These are phyloP conservation scores for Alternaria tenuissima DNA, from an alignment of 2,329 filamentous ascomycete genomes.

Conservation along the genomic window DNA sequence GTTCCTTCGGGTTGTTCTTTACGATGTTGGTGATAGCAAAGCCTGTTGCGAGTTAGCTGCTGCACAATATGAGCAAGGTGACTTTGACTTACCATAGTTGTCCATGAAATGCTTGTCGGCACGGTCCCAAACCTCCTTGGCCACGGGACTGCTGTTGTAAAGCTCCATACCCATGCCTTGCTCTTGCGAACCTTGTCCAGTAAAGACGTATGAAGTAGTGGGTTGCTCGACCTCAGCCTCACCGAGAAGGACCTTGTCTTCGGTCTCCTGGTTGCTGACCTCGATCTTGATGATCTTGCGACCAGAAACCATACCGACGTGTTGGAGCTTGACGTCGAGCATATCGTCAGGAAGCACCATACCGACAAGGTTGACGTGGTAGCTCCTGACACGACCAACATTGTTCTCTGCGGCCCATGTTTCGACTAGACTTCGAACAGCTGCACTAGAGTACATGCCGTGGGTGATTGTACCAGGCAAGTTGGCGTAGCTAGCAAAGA, in stretches of 20 bases:
- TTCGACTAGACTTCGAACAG: slow-evolving; percentile 93
- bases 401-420: slow-evolving; percentile 99
- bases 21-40: slow-evolving; percentile 99
- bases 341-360: slow-evolving; percentile 99
- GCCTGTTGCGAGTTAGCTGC: slow-evolving; percentile 59
- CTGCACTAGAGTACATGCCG: slow-evolving; percentile 98
- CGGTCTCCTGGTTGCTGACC: slow-evolving; percentile 91
- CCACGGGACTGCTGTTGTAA: slow-evolving; percentile 90
- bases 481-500: slow-evolving; percentile 95
- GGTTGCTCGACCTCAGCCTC: slow-evolving; percentile 98
- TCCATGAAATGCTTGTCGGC: slow-evolving; percentile 98
- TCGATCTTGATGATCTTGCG: slow-evolving; percentile 99
- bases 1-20: slow-evolving; percentile 98
- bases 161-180: slow-evolving; percentile 99
- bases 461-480: slow-evolving; percentile 97
- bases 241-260: slow-evolving; percentile 93
- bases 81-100: slow-evolving; percentile 80
- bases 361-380: slow-evolving; percentile 94
- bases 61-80: slow-evolving; percentile 9
- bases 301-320: slow-evolving; percentile 96
- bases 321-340: slow-evolving; percentile 92
- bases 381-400: slow-evolving; percentile 94
- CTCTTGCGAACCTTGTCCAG: slow-evolving; percentile 96
- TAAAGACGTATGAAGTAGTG: slow-evolving; percentile 96
- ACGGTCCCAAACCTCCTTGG: slow-evolving; percentile 89